Evolutionary conservation across 805 yeast genomes (phyloP), one percentile per base, ranked within the genome.

Genomic region (Torulaspora microellipsoides): DNA sequence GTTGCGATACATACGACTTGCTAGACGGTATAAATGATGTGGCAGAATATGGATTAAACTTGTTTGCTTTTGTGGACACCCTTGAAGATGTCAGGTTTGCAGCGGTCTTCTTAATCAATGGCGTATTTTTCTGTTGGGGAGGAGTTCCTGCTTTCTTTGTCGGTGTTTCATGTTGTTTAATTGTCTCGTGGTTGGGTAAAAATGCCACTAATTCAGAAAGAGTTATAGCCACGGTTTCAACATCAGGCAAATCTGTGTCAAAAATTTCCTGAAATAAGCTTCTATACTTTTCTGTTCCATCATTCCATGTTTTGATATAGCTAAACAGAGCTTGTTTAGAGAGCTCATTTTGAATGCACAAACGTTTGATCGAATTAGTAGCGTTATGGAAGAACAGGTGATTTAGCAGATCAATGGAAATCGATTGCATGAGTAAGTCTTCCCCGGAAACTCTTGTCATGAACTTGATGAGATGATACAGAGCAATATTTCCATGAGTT

Each of bases 391-490:
- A 64, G 8, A 57, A 51, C 32, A 68, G 28, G 48, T 64, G 67
- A 42, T 60, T 55, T 38, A 69, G 42, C 4, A 68, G 29, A 7
- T 46, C 47, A 3, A 67, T 53, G 13, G 65, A 61, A 3, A 58
- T 39, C 15, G 42, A 46, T 40, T 69, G 72, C 32, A 75, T 38
- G 3, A 48, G 49, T 36, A 72, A 42, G 46, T 69, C 71, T 13
- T 55, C 59, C 8, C 54, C 40, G 23, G 74, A 65, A 8, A 66
- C 44, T 13, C 54, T 53, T 11, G 55, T 52, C 9, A 65, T 58
- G 29, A 68, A 67, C 42, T 64, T 67, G 13, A 73, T 46, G 0
- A 69, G 36, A 46, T 61, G 64, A 42, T 58, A 66, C 12, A 68
- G 43, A 1, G 68, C 62, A 28, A 68, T 53, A 33, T 68, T 56